Percentiles rank a stretch among this genome's conserved stretches.
These are phyloP conservation scores for Aphanoascus verrucosus DNA, from an alignment of 2,329 filamentous ascomycete genomes.

Conservation along the genomic window DNA sequence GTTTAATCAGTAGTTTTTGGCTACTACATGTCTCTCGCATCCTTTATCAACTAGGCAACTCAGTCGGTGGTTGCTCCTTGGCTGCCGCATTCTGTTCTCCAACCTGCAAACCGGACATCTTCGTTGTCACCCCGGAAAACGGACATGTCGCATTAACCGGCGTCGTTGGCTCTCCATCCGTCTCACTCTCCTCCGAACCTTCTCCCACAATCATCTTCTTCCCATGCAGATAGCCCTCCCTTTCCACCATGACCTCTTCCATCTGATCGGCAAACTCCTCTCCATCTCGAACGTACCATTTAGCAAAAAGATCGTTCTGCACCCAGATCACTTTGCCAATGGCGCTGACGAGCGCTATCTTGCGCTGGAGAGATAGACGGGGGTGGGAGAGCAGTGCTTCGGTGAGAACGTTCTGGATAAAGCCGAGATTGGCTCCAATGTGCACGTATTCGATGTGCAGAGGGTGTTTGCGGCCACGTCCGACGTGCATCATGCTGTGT, in stretches of 20 bases:
- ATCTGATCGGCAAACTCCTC: conserved; percentile 46
- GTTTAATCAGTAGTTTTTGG: too few relatives aligned
- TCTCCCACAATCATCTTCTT: conserved; percentile 42
- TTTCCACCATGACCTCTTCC: conserved; percentile 42
- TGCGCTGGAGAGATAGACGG: conserved; percentile 53
- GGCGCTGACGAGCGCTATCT: conserved; percentile 63
- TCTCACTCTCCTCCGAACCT: conserved; percentile 13
- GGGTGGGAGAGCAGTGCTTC: conserved; percentile 66
- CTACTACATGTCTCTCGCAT: background rate
- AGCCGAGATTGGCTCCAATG: conserved; percentile 59
- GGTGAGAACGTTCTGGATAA: conserved; percentile 66
- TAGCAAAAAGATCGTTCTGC: conserved; percentile 77
- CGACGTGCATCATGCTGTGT: conserved; percentile 65
- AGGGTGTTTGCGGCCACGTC: conserved; percentile 58
- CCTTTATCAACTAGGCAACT: conserved; percentile 4
- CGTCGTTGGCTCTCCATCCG: background rate
- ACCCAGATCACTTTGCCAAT: conserved; percentile 78
- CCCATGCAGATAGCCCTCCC: conserved; percentile 55
- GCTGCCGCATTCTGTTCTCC: background rate
- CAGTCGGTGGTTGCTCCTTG: background rate
- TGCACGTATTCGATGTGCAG: conserved; percentile 74
- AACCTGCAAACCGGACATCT: background rate
- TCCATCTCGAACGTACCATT: conserved; percentile 64
- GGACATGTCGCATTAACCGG: conserved; percentile 5
- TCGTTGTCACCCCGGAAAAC: conserved; percentile 8